These are phyloP conservation scores for Vitis riparia DNA, from an alignment of 164 flowering plant genomes.

Conservation along the genomic window DNA sequence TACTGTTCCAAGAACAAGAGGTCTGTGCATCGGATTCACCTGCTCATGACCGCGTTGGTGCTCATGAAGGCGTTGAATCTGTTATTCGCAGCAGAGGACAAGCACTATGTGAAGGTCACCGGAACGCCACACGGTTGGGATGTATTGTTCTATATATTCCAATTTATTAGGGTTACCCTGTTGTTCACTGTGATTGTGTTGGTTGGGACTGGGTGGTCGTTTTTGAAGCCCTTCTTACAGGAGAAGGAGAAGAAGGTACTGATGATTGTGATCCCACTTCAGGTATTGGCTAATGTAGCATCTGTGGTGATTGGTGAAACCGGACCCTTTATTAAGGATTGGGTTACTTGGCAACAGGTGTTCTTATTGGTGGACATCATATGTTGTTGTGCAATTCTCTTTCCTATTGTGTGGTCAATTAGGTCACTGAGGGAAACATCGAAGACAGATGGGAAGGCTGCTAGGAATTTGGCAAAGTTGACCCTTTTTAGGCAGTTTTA, in stretches of 20 bases:
- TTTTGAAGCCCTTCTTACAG: constrained; percentile 71
- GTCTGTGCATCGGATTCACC: constrained; percentile 69
- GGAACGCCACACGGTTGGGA: constrained; percentile 91
- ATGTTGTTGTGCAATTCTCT: constrained; percentile 76
- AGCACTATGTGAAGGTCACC: constrained; percentile 71
- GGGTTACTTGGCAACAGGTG: constrained; percentile 81
- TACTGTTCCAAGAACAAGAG: constrained; percentile 34
- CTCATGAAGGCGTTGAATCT: constrained; percentile 69
- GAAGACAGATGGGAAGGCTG: constrained; percentile 83
- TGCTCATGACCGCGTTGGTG: constrained; percentile 62
- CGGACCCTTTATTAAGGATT: constrained; percentile 73
- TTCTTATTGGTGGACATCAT: constrained; percentile 69
- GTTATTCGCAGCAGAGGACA: constrained; percentile 79
- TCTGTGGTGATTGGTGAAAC: constrained; percentile 75
- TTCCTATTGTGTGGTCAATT: constrained; percentile 88
- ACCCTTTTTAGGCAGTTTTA: constrained; percentile 74
- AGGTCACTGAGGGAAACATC: constrained; percentile 67
- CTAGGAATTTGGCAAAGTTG: constrained; percentile 73
- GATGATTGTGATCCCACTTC: constrained; percentile 78
- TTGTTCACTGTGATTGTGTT: constrained; percentile 73
- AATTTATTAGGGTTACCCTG: constrained; percentile 56
- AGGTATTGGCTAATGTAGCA: constrained; percentile 70
- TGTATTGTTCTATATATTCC: constrained; percentile 70
- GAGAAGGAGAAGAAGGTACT: constrained; percentile 83
- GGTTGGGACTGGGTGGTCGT: constrained; percentile 87